Base-by-base conservation (phyloP, 257 asterid species). In the Solanum ossicruentum region DNA sequence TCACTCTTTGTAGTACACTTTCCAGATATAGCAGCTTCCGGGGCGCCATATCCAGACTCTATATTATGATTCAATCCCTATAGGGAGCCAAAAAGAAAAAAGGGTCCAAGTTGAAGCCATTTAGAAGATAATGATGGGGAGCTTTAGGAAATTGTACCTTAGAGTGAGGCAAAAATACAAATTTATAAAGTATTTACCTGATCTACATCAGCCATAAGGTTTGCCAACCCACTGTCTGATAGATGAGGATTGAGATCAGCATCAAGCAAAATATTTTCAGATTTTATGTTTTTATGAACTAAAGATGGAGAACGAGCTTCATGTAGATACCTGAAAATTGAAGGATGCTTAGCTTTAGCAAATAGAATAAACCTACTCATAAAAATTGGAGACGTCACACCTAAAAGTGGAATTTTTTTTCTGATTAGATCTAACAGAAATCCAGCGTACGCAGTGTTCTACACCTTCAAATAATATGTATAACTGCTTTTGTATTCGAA, bases 281-380 rank as follows among this genome's bases (percentile, higher is more conserved):
- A 94, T 89, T 95, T 97, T 88, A 97, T 89, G 86, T 94, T 95
- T 86, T 93, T 94, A 57, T 97, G 99, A 89, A 95, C 88, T 81
- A 92, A 92, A 1, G 98, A 94, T 21, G 97, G 99, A 7, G 95
- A 95, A 82, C 99, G 95, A 85, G 91, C 94, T 92, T 97, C 99
- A 58, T 97, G 99, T 28, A 95, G 91, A 89, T 97, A 97, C 93
- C 99, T 97, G 91, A 87, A 90, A 60, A 60, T 60, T 10, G 10
- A 79, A 75, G 36, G 52, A 85, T 51, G 75, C 66, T 17, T 28
- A 60, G 39, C 17, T 45, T 87, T 77, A 89, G 89, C 82, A 83
- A 5, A 32, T 13, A 7, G n/a, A 60, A 20, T 17, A 54, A 7
- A 69, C 39, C 15, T 47, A 15, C 11, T 17, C 4, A 41, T 51